Conservation (phyloP, 2,329 filamentous ascomycete species). For the Fusarium sp. region DNA sequence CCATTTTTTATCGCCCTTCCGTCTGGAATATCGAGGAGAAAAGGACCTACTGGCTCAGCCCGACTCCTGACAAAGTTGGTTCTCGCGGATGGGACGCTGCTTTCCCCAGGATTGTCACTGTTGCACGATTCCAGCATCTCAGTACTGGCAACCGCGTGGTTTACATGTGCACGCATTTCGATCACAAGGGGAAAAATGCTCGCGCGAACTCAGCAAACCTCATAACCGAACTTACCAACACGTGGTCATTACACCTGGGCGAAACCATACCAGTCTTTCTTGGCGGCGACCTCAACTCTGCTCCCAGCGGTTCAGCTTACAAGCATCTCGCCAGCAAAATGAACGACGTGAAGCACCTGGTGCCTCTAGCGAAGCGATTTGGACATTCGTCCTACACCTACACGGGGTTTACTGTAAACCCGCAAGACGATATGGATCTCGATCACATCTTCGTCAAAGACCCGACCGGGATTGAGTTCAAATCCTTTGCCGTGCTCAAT, state of each 20-base stretch:
- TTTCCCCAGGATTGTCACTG: constrained; percentile 61
- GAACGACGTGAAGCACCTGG: constrained; percentile 46
- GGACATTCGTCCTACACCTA: constrained; percentile 49
- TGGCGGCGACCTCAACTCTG: constrained; percentile 52
- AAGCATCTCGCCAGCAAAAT: constrained; percentile 45
- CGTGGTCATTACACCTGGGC: constrained; percentile 43
- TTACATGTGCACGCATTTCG: constrained; percentile 67
- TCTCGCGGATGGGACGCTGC: constrained; percentile 70
- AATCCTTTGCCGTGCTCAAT: constrained; percentile 47
- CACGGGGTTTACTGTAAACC: constrained; percentile 47
- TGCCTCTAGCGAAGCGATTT: constrained; percentile 41
- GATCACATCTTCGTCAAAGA: constrained; percentile 53
- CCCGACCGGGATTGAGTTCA: constrained; percentile 41
- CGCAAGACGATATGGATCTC: constrained; percentile 42
- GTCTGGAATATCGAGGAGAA: constrained; percentile 66
- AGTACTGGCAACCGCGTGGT: constrained; percentile 57
- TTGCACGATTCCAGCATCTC: constrained; percentile 60
- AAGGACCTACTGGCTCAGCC: constrained; percentile 72
- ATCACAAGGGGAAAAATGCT: constrained; percentile 60
- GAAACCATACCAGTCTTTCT: constrained; percentile 50
- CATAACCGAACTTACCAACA: constrained; percentile 52
- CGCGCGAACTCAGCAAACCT: constrained; percentile 58
- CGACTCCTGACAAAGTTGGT: constrained; percentile 67
- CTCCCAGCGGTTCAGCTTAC: constrained; percentile 49
- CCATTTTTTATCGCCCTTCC: constrained; percentile 72